phyloP scores from a whole-genome alignment of 1,284 basidiomycete genomes.

The Laetiporus sulphureus region DNA sequence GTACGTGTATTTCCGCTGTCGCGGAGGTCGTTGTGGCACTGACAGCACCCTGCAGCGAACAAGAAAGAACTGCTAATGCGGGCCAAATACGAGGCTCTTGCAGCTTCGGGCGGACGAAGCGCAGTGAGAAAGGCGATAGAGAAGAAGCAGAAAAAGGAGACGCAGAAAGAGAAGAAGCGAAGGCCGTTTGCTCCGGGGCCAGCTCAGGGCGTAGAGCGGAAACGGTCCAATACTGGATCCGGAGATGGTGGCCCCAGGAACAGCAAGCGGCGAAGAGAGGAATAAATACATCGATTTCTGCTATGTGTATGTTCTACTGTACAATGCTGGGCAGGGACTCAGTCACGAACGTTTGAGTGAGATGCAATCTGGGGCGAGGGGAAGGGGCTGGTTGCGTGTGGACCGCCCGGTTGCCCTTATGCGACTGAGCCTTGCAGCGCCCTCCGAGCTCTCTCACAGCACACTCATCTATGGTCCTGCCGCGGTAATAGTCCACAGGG shows the following conservation, averaged over 20 bases:
- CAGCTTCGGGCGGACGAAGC: constrained; percentile 63
- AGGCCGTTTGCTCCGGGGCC: constrained; percentile 49
- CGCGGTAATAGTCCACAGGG: constrained; percentile 2
- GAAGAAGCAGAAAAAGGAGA: constrained; percentile 82
- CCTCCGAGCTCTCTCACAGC: background rate
- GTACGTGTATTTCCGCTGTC: constrained; percentile 35
- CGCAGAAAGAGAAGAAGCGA: constrained; percentile 85
- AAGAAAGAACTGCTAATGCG: constrained; percentile 68
- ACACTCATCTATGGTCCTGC: constrained; percentile 6
- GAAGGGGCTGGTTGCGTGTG: too few relatives aligned
- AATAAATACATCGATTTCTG: too few relatives aligned
- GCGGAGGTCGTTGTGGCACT: background rate
- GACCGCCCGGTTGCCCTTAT: too few relatives aligned
- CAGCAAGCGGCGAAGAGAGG: constrained; percentile 6
- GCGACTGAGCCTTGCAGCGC: too few relatives aligned
- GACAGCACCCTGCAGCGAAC: constrained; percentile 46
- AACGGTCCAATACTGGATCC: background rate
- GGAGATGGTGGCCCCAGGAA: background rate
- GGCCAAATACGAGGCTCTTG: constrained; percentile 73
- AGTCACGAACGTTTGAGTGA: too few relatives aligned
- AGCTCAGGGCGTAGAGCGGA: constrained; percentile 6
- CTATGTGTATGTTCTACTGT: too few relatives aligned
- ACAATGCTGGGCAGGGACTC: too few relatives aligned
- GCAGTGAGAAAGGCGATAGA: constrained; percentile 87
- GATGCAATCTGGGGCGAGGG: too few relatives aligned